Conservation (phyloP, 2,329 filamentous ascomycete species). For the Aspergillus fijiensis region DNA sequence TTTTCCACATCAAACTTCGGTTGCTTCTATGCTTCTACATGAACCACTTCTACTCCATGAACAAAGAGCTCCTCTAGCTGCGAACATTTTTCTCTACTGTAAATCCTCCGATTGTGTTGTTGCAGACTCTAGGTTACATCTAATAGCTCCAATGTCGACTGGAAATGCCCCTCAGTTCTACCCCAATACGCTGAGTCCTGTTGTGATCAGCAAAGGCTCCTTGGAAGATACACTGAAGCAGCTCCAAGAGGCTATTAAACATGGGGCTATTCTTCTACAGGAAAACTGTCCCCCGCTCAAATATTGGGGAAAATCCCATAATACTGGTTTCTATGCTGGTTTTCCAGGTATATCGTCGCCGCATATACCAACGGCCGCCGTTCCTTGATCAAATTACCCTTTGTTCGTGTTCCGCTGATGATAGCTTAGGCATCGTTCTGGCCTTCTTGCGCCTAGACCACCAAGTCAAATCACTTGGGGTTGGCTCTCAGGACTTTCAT, state of each 20-base stretch:
- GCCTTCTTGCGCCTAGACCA: slow-evolving; percentile 40
- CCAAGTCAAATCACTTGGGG: slow-evolving; percentile 30
- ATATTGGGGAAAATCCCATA: slow-evolving; percentile 18
- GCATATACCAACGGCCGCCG: background rate
- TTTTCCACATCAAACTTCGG: background rate
- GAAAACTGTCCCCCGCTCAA: slow-evolving; percentile 23
- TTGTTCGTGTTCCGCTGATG: background rate
- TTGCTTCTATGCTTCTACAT: background rate
- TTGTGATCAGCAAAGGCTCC: slow-evolving; percentile 18
- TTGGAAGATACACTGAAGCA: slow-evolving; percentile 26
- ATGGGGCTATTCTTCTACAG: slow-evolving; percentile 29
- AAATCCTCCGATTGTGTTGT: background rate
- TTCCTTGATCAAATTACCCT: background rate
- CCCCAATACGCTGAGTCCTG: slow-evolving; percentile 25
- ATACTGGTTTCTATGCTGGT: slow-evolving; percentile 33
- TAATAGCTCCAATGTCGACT: background rate
- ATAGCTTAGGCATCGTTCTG: slow-evolving; percentile 34
- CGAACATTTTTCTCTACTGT: background rate
- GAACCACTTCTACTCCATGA: background rate
- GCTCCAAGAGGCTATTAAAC: slow-evolving; percentile 31
- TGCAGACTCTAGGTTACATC: background rate
- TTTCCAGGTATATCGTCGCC: slow-evolving; percentile 29
- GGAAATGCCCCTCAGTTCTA: slow-evolving; percentile 25
- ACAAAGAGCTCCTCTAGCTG: background rate
- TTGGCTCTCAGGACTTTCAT: slow-evolving; percentile 24